Conservation (phyloP, 2,329 filamentous ascomycete species). For the Fusarium mexicanum region DNA sequence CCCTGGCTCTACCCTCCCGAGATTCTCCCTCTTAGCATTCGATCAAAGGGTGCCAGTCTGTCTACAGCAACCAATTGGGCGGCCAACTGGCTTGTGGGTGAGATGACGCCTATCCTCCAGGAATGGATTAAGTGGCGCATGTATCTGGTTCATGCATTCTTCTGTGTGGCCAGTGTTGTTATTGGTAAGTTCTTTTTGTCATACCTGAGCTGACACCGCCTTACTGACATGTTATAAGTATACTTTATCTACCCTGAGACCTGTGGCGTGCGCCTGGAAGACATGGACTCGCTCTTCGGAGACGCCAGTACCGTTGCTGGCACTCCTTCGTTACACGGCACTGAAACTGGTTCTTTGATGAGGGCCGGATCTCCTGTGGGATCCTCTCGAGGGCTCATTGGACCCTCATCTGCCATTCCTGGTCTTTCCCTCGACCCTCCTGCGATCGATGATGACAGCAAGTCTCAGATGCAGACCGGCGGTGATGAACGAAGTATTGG, state of each 20-base stretch:
- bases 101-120: slow-evolving; percentile 93
- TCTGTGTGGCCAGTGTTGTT: slow-evolving; percentile 94
- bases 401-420: slow-evolving; percentile 76
- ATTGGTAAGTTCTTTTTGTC: slow-evolving; percentile 76
- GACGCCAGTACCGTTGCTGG: slow-evolving; percentile 85
- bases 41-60: slow-evolving; percentile 95
- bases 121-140: slow-evolving; percentile 92
- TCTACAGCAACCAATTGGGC: slow-evolving; percentile 98
- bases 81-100: slow-evolving; percentile 96
- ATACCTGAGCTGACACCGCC: slow-evolving; percentile 27
- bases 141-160: slow-evolving; percentile 95
- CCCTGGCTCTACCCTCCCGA: slow-evolving; percentile 99
- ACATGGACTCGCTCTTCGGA: slow-evolving; percentile 95
- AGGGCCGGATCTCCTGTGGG: slow-evolving; percentile 77
- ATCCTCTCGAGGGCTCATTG: slow-evolving; percentile 71
- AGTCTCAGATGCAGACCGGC: slow-evolving; percentile 51
- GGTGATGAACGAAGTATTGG: slow-evolving; percentile 56
- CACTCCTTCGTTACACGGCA: slow-evolving; percentile 79
- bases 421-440: slow-evolving; percentile 85
- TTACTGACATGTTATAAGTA: slow-evolving; percentile 64
- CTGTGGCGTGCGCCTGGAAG: slow-evolving; percentile 91
- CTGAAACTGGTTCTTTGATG: slow-evolving; percentile 85
- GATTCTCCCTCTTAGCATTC: slow-evolving; percentile 94
- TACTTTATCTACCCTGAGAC: slow-evolving; percentile 99
- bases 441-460: slow-evolving; percentile 62